phyloP scores from a whole-genome alignment of 2,329 filamentous ascomycete genomes.

The Pezicula rhizophila region DNA sequence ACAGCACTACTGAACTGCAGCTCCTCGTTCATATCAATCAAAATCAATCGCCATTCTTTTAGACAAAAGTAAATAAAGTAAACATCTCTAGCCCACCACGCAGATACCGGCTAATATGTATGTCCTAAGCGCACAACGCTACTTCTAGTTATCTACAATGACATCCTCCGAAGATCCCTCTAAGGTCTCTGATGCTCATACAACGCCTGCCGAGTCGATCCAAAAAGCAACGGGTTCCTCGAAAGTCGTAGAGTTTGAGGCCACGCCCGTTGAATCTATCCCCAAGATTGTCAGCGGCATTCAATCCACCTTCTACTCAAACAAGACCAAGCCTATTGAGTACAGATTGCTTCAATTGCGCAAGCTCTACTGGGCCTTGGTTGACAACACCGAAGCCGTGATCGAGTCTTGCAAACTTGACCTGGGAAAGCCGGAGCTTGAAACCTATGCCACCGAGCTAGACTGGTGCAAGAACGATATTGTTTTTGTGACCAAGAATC shows the following conservation, averaged over 20 bases:
- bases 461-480: conserved; percentile 77
- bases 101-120: too few species aligned
- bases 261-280: conserved; percentile 63
- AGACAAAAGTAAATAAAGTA: too few species aligned
- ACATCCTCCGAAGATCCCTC: too few species aligned
- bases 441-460: conserved; percentile 69
- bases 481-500: conserved; percentile 68
- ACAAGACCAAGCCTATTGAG: conserved; percentile 75
- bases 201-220: neutral
- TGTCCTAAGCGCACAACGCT: too few species aligned
- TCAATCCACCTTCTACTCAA: conserved; percentile 65
- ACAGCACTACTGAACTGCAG: too few species aligned
- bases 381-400: conserved; percentile 69
- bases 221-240: conserved; percentile 11
- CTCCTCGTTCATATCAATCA: too few species aligned
- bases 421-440: conserved; percentile 70
- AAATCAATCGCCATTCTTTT: too few species aligned
- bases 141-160: too few species aligned
- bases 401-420: conserved; percentile 71
- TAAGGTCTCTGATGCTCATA: too few species aligned
- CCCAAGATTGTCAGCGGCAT: conserved; percentile 51
- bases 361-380: conserved; percentile 89
- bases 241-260: conserved; percentile 39
- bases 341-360: conserved; percentile 83
- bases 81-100: too few species aligned